Evolutionary conservation across 371 early-diverging fungal species (phyloP), one percentile per base, ranked within the genome.

Genomic region (Choanephora cucurbitarum): DNA sequence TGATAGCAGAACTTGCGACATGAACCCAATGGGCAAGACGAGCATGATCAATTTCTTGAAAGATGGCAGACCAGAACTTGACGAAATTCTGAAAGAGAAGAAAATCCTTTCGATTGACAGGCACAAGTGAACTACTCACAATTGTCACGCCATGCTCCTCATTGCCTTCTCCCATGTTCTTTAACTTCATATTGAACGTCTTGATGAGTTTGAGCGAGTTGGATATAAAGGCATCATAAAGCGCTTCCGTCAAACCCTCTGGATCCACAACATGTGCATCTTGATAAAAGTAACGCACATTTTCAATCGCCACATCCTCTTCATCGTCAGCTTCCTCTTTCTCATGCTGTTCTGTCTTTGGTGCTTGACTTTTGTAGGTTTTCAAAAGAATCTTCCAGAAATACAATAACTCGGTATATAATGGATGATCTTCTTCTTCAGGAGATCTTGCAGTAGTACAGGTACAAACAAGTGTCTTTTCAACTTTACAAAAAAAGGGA

Each of bases 81-180:
- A 87, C 85, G 49, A 85, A 66, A 50, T 88, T 89, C 44, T 83
- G 82, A 42, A 91, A 86, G 4, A 90, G 66, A 9, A 75, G 50
- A 60, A 89, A 86, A 57, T 92, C 91, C 45, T 83, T 81, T 5
- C 74, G 75, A 45, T 84, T 85, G 23, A 79, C 71, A 0, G 90
- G 84, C 19, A 60, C 58, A 40, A 91, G 60, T 21, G 75, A 66
- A 22, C 66, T 59, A 8, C 57, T 49, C 2, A 65, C 18, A 0
- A 49, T 45, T 5, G 42, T 55, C 6, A 34, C 45, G n/a, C 22
- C 32, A 1, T 13, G 37, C 2, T 37, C 57, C 5, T 58, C 52
- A 13, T 49, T 40, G 39, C 50, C 59, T 9, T 50, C 67, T 2
- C 31, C 60, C 9, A 50, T 17, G 2, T 58, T 56, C 32, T 53